These are phyloP conservation scores for Parascedosporium putredinis DNA, from an alignment of 2,329 filamentous ascomycete genomes.

Conservation along the genomic window DNA sequence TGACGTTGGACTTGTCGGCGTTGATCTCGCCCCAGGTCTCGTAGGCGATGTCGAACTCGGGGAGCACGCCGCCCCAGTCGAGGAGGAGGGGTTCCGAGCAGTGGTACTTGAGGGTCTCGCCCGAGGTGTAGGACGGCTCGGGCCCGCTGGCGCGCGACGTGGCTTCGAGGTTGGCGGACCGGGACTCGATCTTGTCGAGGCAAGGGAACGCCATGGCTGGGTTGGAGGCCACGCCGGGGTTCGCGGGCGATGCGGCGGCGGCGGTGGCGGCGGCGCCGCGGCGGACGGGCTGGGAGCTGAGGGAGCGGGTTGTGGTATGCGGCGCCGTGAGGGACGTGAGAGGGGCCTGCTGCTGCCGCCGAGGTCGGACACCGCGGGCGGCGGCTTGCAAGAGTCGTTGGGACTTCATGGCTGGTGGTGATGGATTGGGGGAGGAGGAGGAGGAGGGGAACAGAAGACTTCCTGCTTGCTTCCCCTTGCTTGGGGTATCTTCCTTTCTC, in stretches of 20 bases:
- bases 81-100: conserved; percentile 66
- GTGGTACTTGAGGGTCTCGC: conserved; percentile 68
- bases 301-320: not conserved
- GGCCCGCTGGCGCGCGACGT: conserved; percentile 56
- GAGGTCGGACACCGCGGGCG: not conserved
- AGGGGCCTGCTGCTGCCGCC: conserved; percentile 8
- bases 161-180: conserved; percentile 59
- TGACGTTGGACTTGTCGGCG: conserved; percentile 71
- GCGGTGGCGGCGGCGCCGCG: too few species aligned
- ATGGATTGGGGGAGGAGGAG: too few species aligned
- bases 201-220: conserved; percentile 84
- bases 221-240: conserved; percentile 46
- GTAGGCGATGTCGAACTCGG: conserved; percentile 82
- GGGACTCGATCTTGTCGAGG: conserved; percentile 71
- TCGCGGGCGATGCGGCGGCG: too few species aligned
- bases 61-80: conserved; percentile 91
- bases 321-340: not conserved
- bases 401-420: not conserved
- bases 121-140: conserved; percentile 88
- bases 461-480: too few species aligned
- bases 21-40: conserved; percentile 86
- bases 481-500: too few species aligned
- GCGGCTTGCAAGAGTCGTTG: not conserved
- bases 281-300: conserved; percentile 4
- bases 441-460: too few species aligned